These are phyloP conservation scores for Cercospora sesami DNA, from an alignment of 2,329 filamentous ascomycete genomes.

Conservation along the genomic window DNA sequence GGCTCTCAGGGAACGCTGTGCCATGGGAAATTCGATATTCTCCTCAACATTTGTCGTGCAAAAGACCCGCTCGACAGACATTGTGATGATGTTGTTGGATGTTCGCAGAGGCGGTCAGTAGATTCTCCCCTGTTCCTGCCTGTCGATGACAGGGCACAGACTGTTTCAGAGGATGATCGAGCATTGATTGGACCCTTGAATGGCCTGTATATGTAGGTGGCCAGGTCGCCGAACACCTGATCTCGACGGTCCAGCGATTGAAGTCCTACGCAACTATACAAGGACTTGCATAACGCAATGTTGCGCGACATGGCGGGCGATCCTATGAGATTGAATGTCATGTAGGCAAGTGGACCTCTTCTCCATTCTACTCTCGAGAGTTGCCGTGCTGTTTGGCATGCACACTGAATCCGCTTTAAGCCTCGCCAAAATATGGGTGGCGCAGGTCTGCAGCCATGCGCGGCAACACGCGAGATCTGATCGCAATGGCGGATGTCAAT, in stretches of 20 bases:
- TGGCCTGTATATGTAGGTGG: conserved; percentile 18
- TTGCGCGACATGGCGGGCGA: conserved; percentile 20
- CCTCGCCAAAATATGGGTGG: conserved; percentile 20
- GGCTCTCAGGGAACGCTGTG: conserved; percentile 17
- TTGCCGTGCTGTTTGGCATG: conserved; percentile 25
- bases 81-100: conserved; percentile 23
- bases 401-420: conserved; percentile 20
- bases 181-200: conserved; percentile 30
- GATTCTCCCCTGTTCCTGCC: conserved; percentile 25
- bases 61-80: conserved; percentile 9
- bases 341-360: conserved; percentile 16
- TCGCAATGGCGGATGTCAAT: conserved; percentile 27
- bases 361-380: conserved; percentile 20
- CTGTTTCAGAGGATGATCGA: conserved; percentile 35
- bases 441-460: conserved; percentile 26
- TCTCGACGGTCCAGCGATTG: conserved; percentile 8
- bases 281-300: conserved; percentile 4
- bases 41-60: conserved; percentile 16
- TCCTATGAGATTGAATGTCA: conserved; percentile 15
- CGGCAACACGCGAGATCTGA: conserved; percentile 23
- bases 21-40: conserved; percentile 20
- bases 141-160: conserved; percentile 29
- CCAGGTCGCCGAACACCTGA: conserved; percentile 16
- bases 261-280: conserved; percentile 10
- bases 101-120: conserved; percentile 29